phyloP scores from a whole-genome alignment of 306 rosid genomes.

The Vicia sativa region DNA sequence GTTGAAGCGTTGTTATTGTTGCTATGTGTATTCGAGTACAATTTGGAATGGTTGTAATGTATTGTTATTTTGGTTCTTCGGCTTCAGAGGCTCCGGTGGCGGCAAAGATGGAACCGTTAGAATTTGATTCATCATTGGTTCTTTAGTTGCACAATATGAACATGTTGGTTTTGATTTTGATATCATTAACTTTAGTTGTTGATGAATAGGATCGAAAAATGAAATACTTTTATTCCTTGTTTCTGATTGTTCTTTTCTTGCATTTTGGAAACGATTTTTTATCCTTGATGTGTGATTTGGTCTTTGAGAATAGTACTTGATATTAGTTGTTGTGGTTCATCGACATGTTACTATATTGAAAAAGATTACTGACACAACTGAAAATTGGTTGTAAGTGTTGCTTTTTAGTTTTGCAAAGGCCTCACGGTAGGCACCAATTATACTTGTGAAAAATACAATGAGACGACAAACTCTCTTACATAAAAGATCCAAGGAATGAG shows the following conservation, averaged over 20 bases:
- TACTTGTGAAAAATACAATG: too few species aligned
- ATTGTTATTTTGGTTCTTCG: conserved; percentile 50
- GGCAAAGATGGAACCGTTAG: conserved; percentile 33
- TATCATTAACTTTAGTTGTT: not conserved
- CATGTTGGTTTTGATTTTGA: conserved; percentile 44
- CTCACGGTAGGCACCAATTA: too few species aligned
- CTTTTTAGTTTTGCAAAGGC: too few species aligned
- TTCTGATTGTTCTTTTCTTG: conserved; percentile 42
- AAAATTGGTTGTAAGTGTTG: too few species aligned
- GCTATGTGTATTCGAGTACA: conserved; percentile 51
- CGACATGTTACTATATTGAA: too few species aligned
- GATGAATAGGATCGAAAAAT: conserved; percentile 55
- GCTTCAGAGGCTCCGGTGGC: conserved; percentile 32
- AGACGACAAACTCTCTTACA: too few species aligned
- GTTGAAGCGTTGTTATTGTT: not conserved
- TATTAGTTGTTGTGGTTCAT: too few species aligned
- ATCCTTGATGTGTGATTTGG: conserved; percentile 39
- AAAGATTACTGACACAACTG: too few species aligned
- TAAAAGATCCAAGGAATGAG: too few species aligned
- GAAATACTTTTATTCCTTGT: conserved; percentile 70
- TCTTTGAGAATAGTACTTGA: conserved; percentile 44
- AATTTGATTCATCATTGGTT: conserved; percentile 38
- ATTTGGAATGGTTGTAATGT: conserved; percentile 51
- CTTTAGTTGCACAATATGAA: conserved; percentile 40
- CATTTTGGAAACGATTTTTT: conserved; percentile 37